phyloP scores from a whole-genome alignment of 1,284 basidiomycete species.

The Ustilago tritici region DNA sequence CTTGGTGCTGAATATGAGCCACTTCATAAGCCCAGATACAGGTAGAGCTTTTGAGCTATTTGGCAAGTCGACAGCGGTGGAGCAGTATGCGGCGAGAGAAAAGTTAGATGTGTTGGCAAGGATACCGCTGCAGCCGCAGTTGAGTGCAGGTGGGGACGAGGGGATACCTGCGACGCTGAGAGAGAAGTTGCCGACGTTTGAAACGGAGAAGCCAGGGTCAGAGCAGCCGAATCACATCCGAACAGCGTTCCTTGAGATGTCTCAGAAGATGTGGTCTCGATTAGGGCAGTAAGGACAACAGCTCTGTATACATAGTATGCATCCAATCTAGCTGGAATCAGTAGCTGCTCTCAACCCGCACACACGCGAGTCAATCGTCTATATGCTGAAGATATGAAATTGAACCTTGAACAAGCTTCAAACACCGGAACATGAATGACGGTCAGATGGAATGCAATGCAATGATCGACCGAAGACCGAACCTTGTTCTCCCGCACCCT shows the following conservation, averaged over 20 bases:
- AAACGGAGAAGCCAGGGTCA: slow-evolving; percentile 39
- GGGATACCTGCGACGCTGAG: slow-evolving; percentile 74
- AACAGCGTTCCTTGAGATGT: slow-evolving; percentile 45
- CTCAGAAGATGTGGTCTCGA: slow-evolving; percentile 37
- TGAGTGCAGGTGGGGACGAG: slow-evolving; percentile 81
- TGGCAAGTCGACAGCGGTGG: slow-evolving; percentile 79
- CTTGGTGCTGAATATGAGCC: slow-evolving; percentile 88
- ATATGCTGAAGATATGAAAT: background rate
- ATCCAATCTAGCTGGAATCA: background rate
- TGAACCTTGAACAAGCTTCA: background rate
- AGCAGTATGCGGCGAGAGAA: slow-evolving; percentile 76
- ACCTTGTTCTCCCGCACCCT: background rate
- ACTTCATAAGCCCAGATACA: slow-evolving; percentile 86
- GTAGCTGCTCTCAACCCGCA: no score
- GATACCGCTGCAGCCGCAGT: slow-evolving; percentile 82
- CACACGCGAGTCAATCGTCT: background rate
- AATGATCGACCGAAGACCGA: background rate
- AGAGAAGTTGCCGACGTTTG: slow-evolving; percentile 51
- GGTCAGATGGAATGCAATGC: background rate
- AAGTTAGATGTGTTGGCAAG: slow-evolving; percentile 81
- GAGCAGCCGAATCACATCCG: slow-evolving; percentile 24
- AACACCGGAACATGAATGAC: background rate
- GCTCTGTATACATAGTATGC: background rate
- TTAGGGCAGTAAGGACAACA: slow-evolving; percentile 9
- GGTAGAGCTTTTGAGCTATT: slow-evolving; percentile 81